Percentiles rank a stretch among this genome's conserved stretches.
Evolutionary conservation across 1,284 basidiomycete species (phyloP).

Genomic region (Cutaneotrichosporon dermatis): DNA sequence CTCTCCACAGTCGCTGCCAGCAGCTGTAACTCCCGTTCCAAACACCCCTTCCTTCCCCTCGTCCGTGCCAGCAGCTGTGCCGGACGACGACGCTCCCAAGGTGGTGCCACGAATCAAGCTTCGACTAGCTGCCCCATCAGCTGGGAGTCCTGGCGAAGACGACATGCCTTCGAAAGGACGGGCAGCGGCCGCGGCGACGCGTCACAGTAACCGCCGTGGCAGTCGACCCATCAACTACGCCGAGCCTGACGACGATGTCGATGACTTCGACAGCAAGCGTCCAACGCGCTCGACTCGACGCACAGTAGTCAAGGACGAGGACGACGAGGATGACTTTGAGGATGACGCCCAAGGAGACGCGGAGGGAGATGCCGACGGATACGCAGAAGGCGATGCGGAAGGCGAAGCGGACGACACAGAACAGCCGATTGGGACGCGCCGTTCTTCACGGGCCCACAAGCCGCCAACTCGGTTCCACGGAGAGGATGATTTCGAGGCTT

Average conservation of each 20-base stretch:
- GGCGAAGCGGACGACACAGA: constrained; percentile 13
- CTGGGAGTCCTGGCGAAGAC: neutral
- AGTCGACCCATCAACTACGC: constrained; percentile 12
- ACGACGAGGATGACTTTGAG: constrained; percentile 23
- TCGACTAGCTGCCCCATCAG: neutral
- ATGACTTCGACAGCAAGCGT: too few species aligned
- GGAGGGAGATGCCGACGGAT: constrained; percentile 8
- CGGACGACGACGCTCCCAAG: neutral
- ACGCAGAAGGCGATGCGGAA: constrained; percentile 12
- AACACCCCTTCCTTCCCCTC: neutral
- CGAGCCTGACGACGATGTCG: constrained; percentile 15
- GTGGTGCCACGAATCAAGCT: constrained; percentile 18
- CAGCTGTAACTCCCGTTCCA: neutral
- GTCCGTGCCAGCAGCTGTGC: neutral
- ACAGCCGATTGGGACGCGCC: constrained; percentile 32
- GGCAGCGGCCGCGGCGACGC: neutral
- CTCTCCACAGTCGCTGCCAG: neutral
- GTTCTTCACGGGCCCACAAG: constrained; percentile 42
- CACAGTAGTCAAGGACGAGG: neutral
- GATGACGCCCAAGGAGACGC: constrained; percentile 7
- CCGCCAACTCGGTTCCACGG: constrained; percentile 47
- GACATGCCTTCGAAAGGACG: neutral
- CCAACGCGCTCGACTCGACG: too few species aligned
- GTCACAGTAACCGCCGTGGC: neutral
- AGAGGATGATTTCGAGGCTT: constrained; percentile 33